These are phyloP conservation scores for Exophiala bonariae DNA, from an alignment of 2,329 filamentous ascomycete genomes.

Conservation along the genomic window DNA sequence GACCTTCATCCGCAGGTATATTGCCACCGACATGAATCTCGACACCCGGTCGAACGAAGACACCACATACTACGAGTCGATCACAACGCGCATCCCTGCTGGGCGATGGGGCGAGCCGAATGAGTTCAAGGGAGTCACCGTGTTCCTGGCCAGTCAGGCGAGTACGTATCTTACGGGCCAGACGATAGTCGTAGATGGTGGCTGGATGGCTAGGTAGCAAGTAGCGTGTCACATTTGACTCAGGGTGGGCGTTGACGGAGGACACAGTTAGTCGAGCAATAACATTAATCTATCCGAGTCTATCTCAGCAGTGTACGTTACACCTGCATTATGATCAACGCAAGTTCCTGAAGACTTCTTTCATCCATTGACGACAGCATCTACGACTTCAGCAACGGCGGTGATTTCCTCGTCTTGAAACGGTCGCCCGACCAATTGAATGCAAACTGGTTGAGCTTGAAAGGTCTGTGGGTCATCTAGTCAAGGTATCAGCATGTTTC, in stretches of 20 bases:
- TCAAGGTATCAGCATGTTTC: background rate
- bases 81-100: slow-evolving; percentile 12
- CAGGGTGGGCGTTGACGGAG: no score
- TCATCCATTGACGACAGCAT: slow-evolving; percentile 11
- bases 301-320: no score
- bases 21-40: slow-evolving; percentile 20
- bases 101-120: slow-evolving; percentile 20
- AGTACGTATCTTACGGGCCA: slow-evolving; percentile 20
- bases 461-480: slow-evolving; percentile 45
- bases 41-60: slow-evolving; percentile 1
- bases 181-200: slow-evolving; percentile 16
- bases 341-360: no score
- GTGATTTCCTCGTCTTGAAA: slow-evolving; percentile 55
- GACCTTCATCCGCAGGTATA: slow-evolving; percentile 12
- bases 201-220: slow-evolving; percentile 18
- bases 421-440: slow-evolving; percentile 55
- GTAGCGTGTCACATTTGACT: no score
- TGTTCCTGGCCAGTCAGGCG: slow-evolving; percentile 13
- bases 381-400: background rate
- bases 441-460: slow-evolving; percentile 48
- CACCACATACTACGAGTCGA: slow-evolving; percentile 4
- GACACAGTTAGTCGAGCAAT: no score
- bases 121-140: slow-evolving; percentile 17
- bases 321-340: no score
- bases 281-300: no score